Evolutionary conservation across 805 yeast species (phyloP).

Genomic region (Novakomyces olei): DNA sequence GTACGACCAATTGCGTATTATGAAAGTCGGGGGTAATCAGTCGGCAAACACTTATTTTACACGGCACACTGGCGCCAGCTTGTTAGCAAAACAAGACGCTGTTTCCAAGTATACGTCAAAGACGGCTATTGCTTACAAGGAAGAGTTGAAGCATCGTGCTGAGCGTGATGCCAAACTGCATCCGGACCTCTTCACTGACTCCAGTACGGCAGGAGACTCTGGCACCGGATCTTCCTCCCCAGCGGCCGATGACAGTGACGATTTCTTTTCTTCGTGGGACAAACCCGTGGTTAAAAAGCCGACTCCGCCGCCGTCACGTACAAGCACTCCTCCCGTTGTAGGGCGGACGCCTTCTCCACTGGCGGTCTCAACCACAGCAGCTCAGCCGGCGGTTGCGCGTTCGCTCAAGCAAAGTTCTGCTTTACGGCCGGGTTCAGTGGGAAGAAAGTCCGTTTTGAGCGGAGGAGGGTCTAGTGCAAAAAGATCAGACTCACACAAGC

Average conservation of each 20-base stretch:
- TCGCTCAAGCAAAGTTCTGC: too few species aligned
- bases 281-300: slow-evolving; percentile 33
- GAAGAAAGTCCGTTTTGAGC: too few species aligned
- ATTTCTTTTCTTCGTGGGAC: slow-evolving; percentile 81
- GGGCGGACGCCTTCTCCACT: slow-evolving; percentile 10
- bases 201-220: slow-evolving; percentile 3
- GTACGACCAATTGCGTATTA: slow-evolving; percentile 65
- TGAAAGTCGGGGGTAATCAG: slow-evolving; percentile 86
- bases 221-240: slow-evolving; percentile 7
- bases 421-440: too few species aligned
- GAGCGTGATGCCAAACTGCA: slow-evolving; percentile 35
- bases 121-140: slow-evolving; percentile 61
- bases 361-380: slow-evolving; percentile 9
- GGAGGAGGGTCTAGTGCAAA: too few species aligned
- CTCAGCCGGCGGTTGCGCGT: too few species aligned
- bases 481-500: too few species aligned
- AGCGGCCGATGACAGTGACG: slow-evolving; percentile 30
- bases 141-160: slow-evolving; percentile 51
- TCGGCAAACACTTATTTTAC: slow-evolving; percentile 61
- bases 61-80: slow-evolving; percentile 68
- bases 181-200: slow-evolving; percentile 47
- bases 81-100: slow-evolving; percentile 39
- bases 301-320: slow-evolving; percentile 23
- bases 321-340: slow-evolving; percentile 15
- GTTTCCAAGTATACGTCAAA: slow-evolving; percentile 58